Evolutionary conservation across 1,284 basidiomycete species (phyloP).

Genomic region (Trametes polyzona): DNA sequence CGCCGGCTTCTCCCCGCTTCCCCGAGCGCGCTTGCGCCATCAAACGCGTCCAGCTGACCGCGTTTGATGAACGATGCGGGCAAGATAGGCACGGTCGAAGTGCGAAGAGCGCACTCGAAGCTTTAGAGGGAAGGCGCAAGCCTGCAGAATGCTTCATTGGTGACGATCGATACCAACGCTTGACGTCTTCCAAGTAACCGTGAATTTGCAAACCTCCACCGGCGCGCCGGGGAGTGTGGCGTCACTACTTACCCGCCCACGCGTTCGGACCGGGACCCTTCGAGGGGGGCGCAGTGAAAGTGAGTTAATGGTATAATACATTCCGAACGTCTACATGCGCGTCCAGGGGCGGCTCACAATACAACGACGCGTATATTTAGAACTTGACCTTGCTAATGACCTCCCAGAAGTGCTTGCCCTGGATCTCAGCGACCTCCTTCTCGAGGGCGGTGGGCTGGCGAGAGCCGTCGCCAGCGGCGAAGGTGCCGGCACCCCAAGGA

Average conservation of each 20-base stretch:
- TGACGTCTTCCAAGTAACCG: too few relatives aligned
- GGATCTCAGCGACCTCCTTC: slow-evolving; percentile 64
- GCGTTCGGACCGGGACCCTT: too few relatives aligned
- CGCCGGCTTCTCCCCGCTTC: background rate
- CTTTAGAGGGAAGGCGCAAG: too few relatives aligned
- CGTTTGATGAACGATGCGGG: background rate
- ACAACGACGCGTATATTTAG: slow-evolving; percentile 19
- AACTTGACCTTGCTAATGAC: slow-evolving; percentile 47
- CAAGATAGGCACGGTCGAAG: background rate
- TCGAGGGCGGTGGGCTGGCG: slow-evolving; percentile 68
- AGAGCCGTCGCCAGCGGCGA: slow-evolving; percentile 65
- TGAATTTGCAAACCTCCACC: too few relatives aligned
- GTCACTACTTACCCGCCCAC: too few relatives aligned
- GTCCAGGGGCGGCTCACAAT: background rate
- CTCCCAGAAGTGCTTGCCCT: slow-evolving; percentile 66
- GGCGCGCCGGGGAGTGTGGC: too few relatives aligned
- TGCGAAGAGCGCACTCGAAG: background rate
- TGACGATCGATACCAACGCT: too few relatives aligned
- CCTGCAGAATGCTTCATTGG: too few relatives aligned
- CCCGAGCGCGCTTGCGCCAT: background rate
- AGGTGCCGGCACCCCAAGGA: slow-evolving; percentile 78
- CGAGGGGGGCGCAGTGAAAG: too few relatives aligned
- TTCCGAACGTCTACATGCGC: background rate
- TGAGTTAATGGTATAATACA: slow-evolving; percentile 1
- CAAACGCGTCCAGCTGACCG: slow-evolving; percentile 1